Base-by-base conservation (phyloP, 2,329 filamentous ascomycete species). In the Mycosphaerelloides madeirae region DNA sequence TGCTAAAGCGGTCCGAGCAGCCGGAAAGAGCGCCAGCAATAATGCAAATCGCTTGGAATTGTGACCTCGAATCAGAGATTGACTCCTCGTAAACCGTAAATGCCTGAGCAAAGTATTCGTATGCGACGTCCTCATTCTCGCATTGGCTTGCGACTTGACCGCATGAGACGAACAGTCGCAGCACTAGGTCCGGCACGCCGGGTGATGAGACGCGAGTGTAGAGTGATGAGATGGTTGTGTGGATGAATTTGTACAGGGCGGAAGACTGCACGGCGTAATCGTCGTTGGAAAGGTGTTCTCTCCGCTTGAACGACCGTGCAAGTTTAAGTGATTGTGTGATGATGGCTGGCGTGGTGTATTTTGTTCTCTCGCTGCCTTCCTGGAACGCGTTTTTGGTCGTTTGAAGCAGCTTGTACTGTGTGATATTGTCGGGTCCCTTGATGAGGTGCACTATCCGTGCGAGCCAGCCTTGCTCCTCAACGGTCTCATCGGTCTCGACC, bases 51-150 rank as follows among this genome's bases (percentile, higher is more conserved):
- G 93, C 91, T 70, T 98, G 93, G 73, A 97, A 98, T 65, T 98
- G 93, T 12, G 90, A 91, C 65, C 94, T 84, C 13, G 89, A 95
- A 65, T 98, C 94, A 50, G 88, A 93, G 52, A 98, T 86, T 0
- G 88, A 85, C 67, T 98, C 93, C 64, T 98, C 93, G 63, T 98
- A 98, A 7, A 97, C 88, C 0, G 91, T 97, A 59, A 98, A 98
- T 0, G 93, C 91, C 67, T 98, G 93, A 0, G 93, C 93, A 58
- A 96, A 97, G 72, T 94, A 98, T 64, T 98, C 93, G 65, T 98
- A 98, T 9, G 89, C 86, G 32, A 95, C 88, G 69, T 98, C 93
- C 65, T 98, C 91, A 56, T 95, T 94, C 2, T 85, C 86, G 9
- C 83, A 87, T 66, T 93, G 84, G 59, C 96, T 90, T 9, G 93